phyloP scores from a whole-genome alignment of 2,329 filamentous ascomycete species.

The Botrytis aclada region DNA sequence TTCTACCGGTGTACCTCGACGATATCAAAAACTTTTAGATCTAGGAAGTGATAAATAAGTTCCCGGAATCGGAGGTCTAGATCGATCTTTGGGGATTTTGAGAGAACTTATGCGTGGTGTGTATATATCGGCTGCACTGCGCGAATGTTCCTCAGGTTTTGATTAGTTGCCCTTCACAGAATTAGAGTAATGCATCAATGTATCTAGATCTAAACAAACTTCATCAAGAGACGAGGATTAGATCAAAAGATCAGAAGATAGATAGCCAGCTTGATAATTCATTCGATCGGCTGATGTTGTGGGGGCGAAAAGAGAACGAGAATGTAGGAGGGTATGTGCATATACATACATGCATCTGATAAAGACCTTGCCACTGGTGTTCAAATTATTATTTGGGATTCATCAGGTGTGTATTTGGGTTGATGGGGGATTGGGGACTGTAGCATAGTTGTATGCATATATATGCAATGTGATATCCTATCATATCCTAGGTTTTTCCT shows the following conservation, averaged over 20 bases:
- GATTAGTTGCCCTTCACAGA: neutral
- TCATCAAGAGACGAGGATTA: neutral
- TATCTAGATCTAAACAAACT: neutral
- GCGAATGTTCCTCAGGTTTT: neutral
- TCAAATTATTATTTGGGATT: too few species aligned
- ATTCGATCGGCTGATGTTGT: neutral
- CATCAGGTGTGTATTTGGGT: too few species aligned
- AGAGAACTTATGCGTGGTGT: neutral
- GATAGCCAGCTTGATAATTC: neutral
- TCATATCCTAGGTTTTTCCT: neutral
- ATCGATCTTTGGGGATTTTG: neutral
- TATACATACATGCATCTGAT: neutral
- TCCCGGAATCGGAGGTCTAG: neutral
- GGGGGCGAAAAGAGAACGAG: conserved; percentile 1
- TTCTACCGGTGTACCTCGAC: neutral
- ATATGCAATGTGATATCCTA: neutral
- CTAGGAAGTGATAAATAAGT: neutral
- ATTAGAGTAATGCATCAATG: neutral
- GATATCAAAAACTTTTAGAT: neutral
- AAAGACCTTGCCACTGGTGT: neutral
- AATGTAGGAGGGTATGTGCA: neutral
- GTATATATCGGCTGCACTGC: neutral
- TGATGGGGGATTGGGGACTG: neutral
- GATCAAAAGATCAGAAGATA: neutral
- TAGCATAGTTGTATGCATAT: neutral